phyloP scores from a whole-genome alignment of 306 rosid species.

The Morella rubra region DNA sequence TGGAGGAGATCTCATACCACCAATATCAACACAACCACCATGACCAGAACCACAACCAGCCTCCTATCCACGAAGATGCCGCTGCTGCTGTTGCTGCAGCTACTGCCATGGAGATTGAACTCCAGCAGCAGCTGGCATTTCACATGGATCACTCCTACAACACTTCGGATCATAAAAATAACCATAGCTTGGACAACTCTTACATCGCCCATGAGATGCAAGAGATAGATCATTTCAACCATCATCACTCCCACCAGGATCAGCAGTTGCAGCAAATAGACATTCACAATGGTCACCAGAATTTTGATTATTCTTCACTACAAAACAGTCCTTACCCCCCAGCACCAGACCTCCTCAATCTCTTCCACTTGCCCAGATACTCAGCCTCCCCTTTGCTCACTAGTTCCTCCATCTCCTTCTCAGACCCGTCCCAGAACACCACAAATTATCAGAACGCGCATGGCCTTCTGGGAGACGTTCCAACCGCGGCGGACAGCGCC shows the following conservation, averaged over 20 bases:
- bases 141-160: slow-evolving; percentile 40
- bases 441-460: slow-evolving; percentile 41
- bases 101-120: slow-evolving; percentile 40
- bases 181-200: slow-evolving; percentile 39
- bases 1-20: slow-evolving; percentile 54
- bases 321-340: slow-evolving; percentile 22
- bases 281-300: slow-evolving; percentile 35
- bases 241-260: slow-evolving; percentile 33
- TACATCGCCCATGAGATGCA: slow-evolving; percentile 48
- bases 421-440: slow-evolving; percentile 44
- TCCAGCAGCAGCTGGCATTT: slow-evolving; percentile 46
- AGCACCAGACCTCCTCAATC: slow-evolving; percentile 70
- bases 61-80: slow-evolving; percentile 24
- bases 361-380: slow-evolving; percentile 63
- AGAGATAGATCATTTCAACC: slow-evolving; percentile 35
- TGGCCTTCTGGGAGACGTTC: slow-evolving; percentile 54
- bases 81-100: neutral
- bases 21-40: slow-evolving; percentile 6
- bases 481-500: slow-evolving; percentile 43
- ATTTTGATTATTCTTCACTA: slow-evolving; percentile 30
- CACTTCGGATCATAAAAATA: slow-evolving; percentile 19
- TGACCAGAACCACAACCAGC: slow-evolving; percentile 30
- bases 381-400: slow-evolving; percentile 56
- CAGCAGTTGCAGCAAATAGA: slow-evolving; percentile 44
- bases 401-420: slow-evolving; percentile 47